These are phyloP conservation scores for Eimeria tenella DNA, from an alignment of 169 alveolate genomes.

Conservation along the genomic window DNA sequence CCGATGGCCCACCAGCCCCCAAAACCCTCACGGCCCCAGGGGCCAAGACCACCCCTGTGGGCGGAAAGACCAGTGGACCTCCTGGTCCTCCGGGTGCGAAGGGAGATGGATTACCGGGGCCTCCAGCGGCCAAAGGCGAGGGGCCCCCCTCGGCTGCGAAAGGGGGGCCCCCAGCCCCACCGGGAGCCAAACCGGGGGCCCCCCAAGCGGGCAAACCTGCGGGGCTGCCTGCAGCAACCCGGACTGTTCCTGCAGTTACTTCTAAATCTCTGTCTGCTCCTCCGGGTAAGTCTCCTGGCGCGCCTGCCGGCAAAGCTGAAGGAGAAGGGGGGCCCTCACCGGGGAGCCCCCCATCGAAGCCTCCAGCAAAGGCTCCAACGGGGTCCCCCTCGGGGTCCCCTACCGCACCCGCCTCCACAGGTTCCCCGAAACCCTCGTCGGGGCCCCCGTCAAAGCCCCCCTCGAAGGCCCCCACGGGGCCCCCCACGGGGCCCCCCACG, in stretches of 20 bases:
- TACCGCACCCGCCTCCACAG: background rate
- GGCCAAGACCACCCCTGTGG: background rate
- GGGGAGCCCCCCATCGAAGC: background rate
- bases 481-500: background rate
- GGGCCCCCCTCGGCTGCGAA: constrained; percentile 20
- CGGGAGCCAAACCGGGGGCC: background rate
- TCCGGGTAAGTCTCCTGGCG: background rate
- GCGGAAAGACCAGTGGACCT: background rate
- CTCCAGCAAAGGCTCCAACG: constrained; percentile 6
- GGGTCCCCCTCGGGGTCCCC: background rate
- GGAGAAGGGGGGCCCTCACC: background rate
- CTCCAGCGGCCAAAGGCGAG: constrained; percentile 8
- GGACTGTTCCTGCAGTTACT: constrained; percentile 20
- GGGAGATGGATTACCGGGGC: constrained; percentile 4
- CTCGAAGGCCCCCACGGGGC: background rate
- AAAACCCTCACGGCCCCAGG: background rate
- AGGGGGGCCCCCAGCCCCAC: constrained; percentile 7
- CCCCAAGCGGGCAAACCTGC: background rate
- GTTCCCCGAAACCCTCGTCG: background rate
- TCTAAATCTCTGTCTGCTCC: background rate
- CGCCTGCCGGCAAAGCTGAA: background rate
- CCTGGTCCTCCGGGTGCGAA: background rate
- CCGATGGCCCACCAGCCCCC: background rate
- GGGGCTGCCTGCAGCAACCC: background rate
- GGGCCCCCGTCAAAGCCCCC: too few species aligned